These are phyloP conservation scores for Eucalyptus curtisii DNA, from an alignment of 345 rosid genomes.

Conservation along the genomic window DNA sequence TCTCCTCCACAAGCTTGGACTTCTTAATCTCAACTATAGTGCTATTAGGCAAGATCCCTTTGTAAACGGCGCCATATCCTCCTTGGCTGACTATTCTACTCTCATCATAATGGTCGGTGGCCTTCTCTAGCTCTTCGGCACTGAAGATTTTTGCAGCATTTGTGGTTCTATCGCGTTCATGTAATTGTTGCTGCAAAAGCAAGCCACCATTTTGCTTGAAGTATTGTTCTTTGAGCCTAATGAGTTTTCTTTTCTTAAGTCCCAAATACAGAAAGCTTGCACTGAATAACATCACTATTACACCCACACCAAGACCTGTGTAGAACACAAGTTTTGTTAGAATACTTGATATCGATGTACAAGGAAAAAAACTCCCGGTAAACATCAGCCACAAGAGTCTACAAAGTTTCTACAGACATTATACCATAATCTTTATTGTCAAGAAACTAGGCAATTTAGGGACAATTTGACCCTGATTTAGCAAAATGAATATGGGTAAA, in stretches of 20 bases:
- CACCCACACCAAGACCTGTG: not conserved
- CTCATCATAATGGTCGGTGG: slow-evolving; percentile 22
- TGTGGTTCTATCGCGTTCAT: not conserved
- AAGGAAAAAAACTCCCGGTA: not conserved
- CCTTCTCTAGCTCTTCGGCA: slow-evolving; percentile 19
- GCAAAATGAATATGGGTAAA: not conserved
- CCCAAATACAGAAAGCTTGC: not conserved
- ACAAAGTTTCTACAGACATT: not conserved
- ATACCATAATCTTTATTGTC: not conserved
- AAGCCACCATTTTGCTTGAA: slow-evolving; percentile 24
- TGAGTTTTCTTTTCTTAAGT: not conserved
- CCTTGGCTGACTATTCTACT: slow-evolving; percentile 24
- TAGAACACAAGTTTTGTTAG: not conserved
- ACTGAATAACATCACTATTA: not conserved
- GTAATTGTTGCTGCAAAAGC: slow-evolving; percentile 14
- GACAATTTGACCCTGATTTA: not conserved
- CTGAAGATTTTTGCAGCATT: slow-evolving; percentile 18
- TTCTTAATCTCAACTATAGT: slow-evolving; percentile 28
- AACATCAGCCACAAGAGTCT: not conserved
- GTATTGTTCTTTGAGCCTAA: not conserved
- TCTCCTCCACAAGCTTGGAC: slow-evolving; percentile 18
- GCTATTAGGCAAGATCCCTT: slow-evolving; percentile 22
- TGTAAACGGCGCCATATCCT: slow-evolving; percentile 33
- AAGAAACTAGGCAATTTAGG: not conserved
- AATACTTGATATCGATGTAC: not conserved